phyloP scores from a whole-genome alignment of 805 yeast genomes.

The Candida ficus region DNA sequence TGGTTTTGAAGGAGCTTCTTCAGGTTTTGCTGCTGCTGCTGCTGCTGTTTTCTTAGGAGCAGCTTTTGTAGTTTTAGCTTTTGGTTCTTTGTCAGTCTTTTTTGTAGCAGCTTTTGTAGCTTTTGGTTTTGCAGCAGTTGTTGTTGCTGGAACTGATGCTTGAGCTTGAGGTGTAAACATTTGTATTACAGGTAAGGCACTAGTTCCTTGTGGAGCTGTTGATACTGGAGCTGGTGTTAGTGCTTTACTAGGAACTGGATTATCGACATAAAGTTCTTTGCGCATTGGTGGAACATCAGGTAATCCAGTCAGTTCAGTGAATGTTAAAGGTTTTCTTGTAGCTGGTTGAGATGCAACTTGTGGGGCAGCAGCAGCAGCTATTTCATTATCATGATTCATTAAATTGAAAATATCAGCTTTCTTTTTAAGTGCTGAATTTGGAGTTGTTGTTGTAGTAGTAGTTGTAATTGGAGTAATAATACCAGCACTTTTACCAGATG shows the following conservation, averaged over 20 bases:
- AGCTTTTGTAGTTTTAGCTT: too few relatives aligned
- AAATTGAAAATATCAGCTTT: slow-evolving; percentile 8
- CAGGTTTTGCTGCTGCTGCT: background rate
- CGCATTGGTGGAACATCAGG: background rate
- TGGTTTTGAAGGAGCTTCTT: background rate
- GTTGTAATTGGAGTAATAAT: too few relatives aligned
- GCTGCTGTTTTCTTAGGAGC: too few relatives aligned
- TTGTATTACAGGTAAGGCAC: too few relatives aligned
- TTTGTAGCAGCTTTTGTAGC: background rate
- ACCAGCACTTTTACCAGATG: too few relatives aligned
- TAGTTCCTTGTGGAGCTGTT: too few relatives aligned
- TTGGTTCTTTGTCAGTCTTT: too few relatives aligned
- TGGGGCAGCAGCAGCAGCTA: too few relatives aligned
- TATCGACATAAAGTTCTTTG: background rate
- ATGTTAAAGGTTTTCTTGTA: background rate
- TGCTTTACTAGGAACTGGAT: background rate
- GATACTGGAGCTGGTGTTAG: background rate
- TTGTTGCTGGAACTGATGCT: background rate
- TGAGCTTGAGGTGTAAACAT: too few relatives aligned
- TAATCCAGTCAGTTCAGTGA: background rate
- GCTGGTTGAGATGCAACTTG: background rate
- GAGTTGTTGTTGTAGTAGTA: background rate
- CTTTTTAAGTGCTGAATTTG: slow-evolving; percentile 1
- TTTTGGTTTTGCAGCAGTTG: background rate
- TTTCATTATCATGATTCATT: slow-evolving; percentile 8